A percentile compares a stretch with the other conserved stretches of the same genome.
These are phyloP conservation scores for Fusarium proliferatum DNA, from an alignment of 2,329 filamentous ascomycete species.

Conservation along the genomic window DNA sequence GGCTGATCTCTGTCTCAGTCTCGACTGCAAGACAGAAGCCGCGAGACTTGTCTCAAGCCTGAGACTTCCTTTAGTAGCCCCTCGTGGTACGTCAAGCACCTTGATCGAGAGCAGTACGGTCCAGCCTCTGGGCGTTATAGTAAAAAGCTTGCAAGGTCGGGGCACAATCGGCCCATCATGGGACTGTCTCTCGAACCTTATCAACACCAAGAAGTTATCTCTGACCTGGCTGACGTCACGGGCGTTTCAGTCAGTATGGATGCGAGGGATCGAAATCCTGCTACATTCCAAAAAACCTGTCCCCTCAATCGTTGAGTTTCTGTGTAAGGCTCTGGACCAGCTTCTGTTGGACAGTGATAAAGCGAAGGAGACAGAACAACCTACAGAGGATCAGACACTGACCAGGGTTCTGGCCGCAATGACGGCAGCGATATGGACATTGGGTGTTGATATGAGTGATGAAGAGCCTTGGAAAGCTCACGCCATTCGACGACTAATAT, in stretches of 20 bases:
- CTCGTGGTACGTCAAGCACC: constrained; percentile 23
- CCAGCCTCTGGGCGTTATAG: constrained; percentile 38
- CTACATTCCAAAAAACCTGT: constrained; percentile 36
- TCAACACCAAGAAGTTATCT: constrained; percentile 35
- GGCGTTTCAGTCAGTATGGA: constrained; percentile 44
- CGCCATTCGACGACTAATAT: constrained; percentile 40
- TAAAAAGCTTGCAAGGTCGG: constrained; percentile 21
- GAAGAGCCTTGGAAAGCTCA: constrained; percentile 16
- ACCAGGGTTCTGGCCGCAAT: constrained; percentile 48
- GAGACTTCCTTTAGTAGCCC: constrained; percentile 22
- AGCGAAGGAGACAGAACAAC: background rate
- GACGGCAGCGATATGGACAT: constrained; percentile 40
- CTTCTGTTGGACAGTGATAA: constrained; percentile 31
- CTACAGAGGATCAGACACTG: constrained; percentile 42
- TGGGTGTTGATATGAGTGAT: constrained; percentile 10
- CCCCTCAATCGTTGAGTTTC: constrained; percentile 40
- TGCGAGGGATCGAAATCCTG: constrained; percentile 40
- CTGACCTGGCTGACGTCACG: constrained; percentile 41
- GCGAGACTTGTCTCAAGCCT: constrained; percentile 38
- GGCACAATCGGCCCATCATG: constrained; percentile 28
- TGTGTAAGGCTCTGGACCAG: constrained; percentile 38
- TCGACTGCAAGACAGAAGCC: constrained; percentile 46
- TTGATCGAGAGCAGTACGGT: constrained; percentile 31
- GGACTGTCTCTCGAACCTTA: constrained; percentile 39
- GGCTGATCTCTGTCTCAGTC: constrained; percentile 45